A percentile compares a stretch with the other conserved stretches of the same genome.
These are phyloP conservation scores for Actinomortierella wolfii DNA, from an alignment of 371 early-diverging fungal species.

Conservation along the genomic window DNA sequence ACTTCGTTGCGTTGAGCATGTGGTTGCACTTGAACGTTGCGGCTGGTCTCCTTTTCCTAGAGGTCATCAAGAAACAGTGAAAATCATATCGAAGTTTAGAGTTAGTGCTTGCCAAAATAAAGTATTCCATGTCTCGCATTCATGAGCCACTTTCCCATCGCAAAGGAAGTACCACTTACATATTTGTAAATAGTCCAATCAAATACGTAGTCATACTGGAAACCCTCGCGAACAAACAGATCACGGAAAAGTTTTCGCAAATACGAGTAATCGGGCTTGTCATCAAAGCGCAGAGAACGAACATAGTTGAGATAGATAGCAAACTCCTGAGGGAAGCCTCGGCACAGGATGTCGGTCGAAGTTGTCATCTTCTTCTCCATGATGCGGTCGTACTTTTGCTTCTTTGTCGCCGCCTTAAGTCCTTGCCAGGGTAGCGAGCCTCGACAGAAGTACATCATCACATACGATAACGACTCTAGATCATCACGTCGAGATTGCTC, in stretches of 20 bases:
- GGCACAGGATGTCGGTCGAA: conserved; percentile 94
- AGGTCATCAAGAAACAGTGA: no score
- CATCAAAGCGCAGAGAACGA: conserved; percentile 96
- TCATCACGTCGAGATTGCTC: conserved; percentile 99
- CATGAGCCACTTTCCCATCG: no score
- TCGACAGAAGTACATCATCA: conserved; percentile 99
- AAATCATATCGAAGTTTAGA: no score
- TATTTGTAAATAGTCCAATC: conserved; percentile 88
- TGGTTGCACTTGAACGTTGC: no score
- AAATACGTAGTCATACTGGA: conserved; percentile 96
- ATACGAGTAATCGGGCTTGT: conserved; percentile 99
- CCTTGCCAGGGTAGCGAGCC: conserved; percentile 99
- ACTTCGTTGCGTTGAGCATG: no score
- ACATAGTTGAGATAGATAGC: conserved; percentile 97
- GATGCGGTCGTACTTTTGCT: conserved; percentile 99
- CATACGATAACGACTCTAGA: conserved; percentile 98
- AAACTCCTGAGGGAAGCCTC: conserved; percentile 95
- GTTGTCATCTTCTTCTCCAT: conserved; percentile 99
- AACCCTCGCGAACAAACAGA: conserved; percentile 93
- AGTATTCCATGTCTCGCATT: no score
- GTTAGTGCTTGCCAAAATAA: no score
- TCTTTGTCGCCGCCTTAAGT: conserved; percentile 96
- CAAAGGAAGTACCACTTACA: no score
- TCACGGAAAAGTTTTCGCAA: conserved; percentile 96
- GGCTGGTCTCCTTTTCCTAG: no score